Percentiles rank a stretch among this genome's conserved stretches.
Conservation (phyloP, 192 early-diverging fungal species). For the Spizellomyces sp. region DNA sequence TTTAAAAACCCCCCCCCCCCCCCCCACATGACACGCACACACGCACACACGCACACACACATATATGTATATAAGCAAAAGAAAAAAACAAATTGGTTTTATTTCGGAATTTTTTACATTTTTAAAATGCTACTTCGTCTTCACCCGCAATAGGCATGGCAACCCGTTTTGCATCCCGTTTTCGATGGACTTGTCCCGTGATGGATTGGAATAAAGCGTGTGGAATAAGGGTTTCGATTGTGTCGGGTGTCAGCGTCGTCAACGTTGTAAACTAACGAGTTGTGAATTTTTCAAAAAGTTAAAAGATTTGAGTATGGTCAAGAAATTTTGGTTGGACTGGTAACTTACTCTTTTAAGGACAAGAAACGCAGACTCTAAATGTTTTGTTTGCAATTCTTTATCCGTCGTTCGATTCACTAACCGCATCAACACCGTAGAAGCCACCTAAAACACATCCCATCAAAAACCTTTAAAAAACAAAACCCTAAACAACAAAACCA, state of each 20-base stretch:
- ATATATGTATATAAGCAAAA: too few relatives aligned
- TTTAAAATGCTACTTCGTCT: constrained; percentile 2
- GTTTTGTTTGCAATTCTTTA: constrained; percentile 24
- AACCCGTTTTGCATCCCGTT: constrained; percentile 5
- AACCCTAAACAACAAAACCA: background rate
- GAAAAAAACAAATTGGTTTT: too few relatives aligned
- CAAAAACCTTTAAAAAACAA: background rate
- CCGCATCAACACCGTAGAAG: constrained; percentile 30
- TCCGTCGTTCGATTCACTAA: constrained; percentile 10
- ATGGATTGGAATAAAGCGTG: constrained; percentile 23
- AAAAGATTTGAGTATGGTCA: background rate
- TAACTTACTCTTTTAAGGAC: constrained; percentile 23
- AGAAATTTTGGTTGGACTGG: background rate
- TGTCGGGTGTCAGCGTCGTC: background rate
- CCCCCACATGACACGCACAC: too few relatives aligned
- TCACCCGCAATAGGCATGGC: background rate
- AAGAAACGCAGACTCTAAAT: constrained; percentile 19
- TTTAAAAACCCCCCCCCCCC: too few relatives aligned
- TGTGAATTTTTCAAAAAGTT: background rate
- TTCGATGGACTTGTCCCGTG: constrained; percentile 10
- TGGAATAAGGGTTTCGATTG: constrained; percentile 15
- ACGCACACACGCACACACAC: too few relatives aligned
- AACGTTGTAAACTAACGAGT: background rate
- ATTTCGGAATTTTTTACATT: too few relatives aligned
- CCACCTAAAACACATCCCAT: background rate